Evolutionary conservation across 2,329 filamentous ascomycete species (phyloP), one percentile per base, ranked within the genome.

Genomic region (Fusarium zealandicum): DNA sequence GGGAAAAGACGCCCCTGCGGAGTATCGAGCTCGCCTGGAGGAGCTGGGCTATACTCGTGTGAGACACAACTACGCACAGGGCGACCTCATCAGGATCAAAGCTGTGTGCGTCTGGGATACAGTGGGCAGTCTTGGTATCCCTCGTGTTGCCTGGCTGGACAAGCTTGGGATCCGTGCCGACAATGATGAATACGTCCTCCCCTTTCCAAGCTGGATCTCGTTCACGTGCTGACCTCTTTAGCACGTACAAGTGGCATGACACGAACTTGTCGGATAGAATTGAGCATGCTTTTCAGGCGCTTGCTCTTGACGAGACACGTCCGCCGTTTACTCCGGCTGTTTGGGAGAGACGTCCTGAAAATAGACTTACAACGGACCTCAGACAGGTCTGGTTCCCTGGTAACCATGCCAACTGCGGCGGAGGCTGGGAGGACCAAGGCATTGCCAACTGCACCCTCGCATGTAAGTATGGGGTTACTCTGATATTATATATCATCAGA

Each of bases 391-490:
- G 85, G 85, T 92, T 92, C 65, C 85, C 89, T 0, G 89, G 89
- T 6, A 84, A 82, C 42, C 89, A 92, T 67, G 84, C 80, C 10
- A 89, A 90, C 63, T 84, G 89, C 39, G 88, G 88, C 5, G 88
- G 88, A 27, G 88, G 88, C 2, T 89, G 83, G 83, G 68, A 72
- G 5, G 80, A 83, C 40, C 76, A 81, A 54, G 78, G 78, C 37
- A 72, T 77, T 16, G 69, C 76, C 3, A 74, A 78, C 45, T 69
- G 71, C 13, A 72, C 71, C 17, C 67, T 78, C 39, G 69, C 73
- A 14, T 78, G 75, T 76, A 62, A 61, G 75, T 65, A n/a, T 12
- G 35, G 9, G 4, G 1, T 14, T 2, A 9, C 22, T 25, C 22
- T 8, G 7, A 25, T 25, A 25, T 9, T 4, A 12, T 7, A 25